Base-by-base conservation (phyloP, 202 grass and related monocot species). In the Panicum hallii region DNA sequence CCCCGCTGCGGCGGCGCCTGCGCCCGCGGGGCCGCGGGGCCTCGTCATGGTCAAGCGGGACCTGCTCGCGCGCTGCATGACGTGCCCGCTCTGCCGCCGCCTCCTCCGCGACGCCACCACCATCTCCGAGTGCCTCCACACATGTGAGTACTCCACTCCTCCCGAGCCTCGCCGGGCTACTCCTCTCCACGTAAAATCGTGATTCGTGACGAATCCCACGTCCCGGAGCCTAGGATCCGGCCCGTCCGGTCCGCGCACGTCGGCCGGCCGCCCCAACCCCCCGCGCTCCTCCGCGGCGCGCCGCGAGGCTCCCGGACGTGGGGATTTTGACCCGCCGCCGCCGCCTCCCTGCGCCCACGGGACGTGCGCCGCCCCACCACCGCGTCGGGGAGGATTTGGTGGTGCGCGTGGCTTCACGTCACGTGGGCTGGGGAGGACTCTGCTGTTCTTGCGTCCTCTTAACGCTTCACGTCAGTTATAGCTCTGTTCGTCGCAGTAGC, bases 61-160 rank as follows among this genome's bases (percentile, higher is more conserved):
- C 67, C 58, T 93, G 88, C 91, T 97, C 23, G 85, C 65, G 7
- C 32, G 86, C 40, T 94, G 97, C 90, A 82, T 99, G 82, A 99
- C 92, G 76, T 99, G 97, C 88, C 94, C 80, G 32, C 87, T 99
- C 88, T 99, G 90, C 85, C 63, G 78, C 49, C 86, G 87, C 75
- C 94, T 94, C 75, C 88, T 99, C 77, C 82, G 92, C 65, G 87
- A 99, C 86, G 97, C 97, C 77, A 94, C 97, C 88, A 99, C 97
- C 84, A 87, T 99, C 88, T 92, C 86, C 77, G 94, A 99, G 90
- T 99, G 97, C 89, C 94, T 99, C 49, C 97, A 97, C 85, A 99
- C 97, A 20, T 99, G 97, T 99, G 63, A 99, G 91, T 79, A 11
- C 32, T 32, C 32, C 26, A 26, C 26, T 26, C 10, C 7, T 54